Conservation (phyloP, 148 eudicot genomes). For the Gaultheria prostrata region DNA sequence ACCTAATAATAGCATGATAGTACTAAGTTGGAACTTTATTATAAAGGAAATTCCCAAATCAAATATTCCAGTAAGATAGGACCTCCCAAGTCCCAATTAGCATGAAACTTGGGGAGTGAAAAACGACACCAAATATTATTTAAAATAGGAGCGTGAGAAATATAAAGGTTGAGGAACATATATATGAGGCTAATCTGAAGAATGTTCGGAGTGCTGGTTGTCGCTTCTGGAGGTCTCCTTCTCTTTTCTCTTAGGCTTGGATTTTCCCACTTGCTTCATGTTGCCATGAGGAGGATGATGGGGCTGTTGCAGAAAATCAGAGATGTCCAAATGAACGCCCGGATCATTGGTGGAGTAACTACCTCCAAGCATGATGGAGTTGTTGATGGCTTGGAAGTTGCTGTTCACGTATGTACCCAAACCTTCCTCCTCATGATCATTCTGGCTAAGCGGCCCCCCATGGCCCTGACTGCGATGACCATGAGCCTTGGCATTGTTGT, state of each 20-base stretch:
- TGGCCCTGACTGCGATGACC: background rate
- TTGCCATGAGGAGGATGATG: background rate
- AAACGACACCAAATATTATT: background rate
- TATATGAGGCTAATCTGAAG: background rate
- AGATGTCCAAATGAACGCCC: slow-evolving; percentile 73
- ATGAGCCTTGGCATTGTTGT: background rate
- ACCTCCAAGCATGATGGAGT: slow-evolving; percentile 72
- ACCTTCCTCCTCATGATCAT: slow-evolving; percentile 25
- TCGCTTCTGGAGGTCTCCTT: slow-evolving; percentile 23
- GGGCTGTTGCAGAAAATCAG: slow-evolving; percentile 13
- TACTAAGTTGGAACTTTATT: slow-evolving; percentile 1
- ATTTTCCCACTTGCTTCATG: slow-evolving; percentile 15
- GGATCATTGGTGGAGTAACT: slow-evolving; percentile 73
- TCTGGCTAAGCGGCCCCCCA: slow-evolving; percentile 1
- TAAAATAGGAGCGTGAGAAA: background rate
- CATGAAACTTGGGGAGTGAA: slow-evolving; percentile 8
- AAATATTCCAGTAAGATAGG: background rate
- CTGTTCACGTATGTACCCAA: slow-evolving; percentile 64
- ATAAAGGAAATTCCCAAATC: background rate
- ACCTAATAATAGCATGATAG: background rate
- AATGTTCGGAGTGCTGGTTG: slow-evolving; percentile 22
- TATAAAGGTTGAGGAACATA: background rate
- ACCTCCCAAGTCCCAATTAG: background rate
- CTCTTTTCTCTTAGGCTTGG: slow-evolving; percentile 27
- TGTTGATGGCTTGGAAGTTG: slow-evolving; percentile 79